phyloP scores from a whole-genome alignment of 2,329 filamentous ascomycete genomes.

The Ophiocordyceps camponoti-floridani region DNA sequence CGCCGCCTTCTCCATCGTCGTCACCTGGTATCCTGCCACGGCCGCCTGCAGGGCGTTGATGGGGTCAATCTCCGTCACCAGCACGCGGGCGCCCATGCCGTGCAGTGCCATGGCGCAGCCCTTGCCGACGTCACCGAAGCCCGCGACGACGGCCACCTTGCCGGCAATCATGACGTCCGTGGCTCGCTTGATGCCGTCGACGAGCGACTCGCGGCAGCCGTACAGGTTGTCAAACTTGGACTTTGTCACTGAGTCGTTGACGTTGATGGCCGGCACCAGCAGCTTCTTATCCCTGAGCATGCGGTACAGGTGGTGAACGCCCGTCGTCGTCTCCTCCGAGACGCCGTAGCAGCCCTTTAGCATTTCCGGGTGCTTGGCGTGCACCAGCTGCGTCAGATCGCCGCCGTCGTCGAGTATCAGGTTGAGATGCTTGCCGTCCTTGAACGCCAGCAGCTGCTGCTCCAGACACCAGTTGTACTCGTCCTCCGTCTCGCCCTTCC shows the following conservation, averaged over 20 bases:
- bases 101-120: conserved; percentile 90
- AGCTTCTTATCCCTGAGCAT: conserved; percentile 88
- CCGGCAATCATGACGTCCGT: conserved; percentile 99
- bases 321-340: conserved; percentile 98
- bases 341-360: conserved; percentile 97
- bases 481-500: conserved; percentile 91
- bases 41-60: conserved; percentile 99
- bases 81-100: conserved; percentile 91
- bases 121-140: conserved; percentile 98
- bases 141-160: conserved; percentile 94
- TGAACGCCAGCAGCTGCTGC: conserved; percentile 95
- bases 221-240: conserved; percentile 99
- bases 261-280: conserved; percentile 91
- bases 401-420: conserved; percentile 97
- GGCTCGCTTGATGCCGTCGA: conserved; percentile 99
- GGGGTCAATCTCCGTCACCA: conserved; percentile 93
- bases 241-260: conserved; percentile 99
- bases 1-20: conserved; percentile 94
- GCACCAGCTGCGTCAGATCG: conserved; percentile 88
- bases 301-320: conserved; percentile 97
- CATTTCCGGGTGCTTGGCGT: conserved; percentile 97
- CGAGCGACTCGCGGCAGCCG: conserved; percentile 95
- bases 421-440: conserved; percentile 92
- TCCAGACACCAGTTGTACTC: conserved; percentile 99
- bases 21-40: conserved; percentile 92